Conservation (phyloP, 768 basidiomycete species). For the Suillus brevipes region DNA sequence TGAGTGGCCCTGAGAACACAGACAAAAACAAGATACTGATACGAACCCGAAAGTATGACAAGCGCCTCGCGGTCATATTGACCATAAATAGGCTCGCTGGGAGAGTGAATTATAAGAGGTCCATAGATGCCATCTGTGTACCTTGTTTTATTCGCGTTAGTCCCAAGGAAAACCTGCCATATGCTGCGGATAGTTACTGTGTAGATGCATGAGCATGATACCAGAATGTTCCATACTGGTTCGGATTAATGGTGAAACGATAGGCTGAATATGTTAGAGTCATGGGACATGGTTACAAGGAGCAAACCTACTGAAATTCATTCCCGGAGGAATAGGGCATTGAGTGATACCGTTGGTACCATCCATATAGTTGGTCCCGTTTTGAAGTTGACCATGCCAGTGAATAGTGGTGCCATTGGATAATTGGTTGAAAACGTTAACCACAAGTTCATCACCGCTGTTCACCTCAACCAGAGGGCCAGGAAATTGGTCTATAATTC, state of each 20-base stretch:
- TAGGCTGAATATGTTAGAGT: slow-evolving; percentile 22
- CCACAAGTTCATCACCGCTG: slow-evolving; percentile 34
- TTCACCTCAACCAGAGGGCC: slow-evolving; percentile 37
- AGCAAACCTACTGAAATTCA: slow-evolving; percentile 32
- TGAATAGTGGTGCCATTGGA: slow-evolving; percentile 34
- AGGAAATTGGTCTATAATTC: slow-evolving; percentile 32
- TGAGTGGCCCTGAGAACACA: not conserved
- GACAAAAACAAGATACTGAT: not conserved
- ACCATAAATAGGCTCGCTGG: slow-evolving; percentile 30
- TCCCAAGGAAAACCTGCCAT: slow-evolving; percentile 12
- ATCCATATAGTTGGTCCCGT: slow-evolving; percentile 50
- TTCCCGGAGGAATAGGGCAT: slow-evolving; percentile 54
- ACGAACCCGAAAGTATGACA: slow-evolving; percentile 37
- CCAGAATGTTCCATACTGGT: slow-evolving; percentile 49
- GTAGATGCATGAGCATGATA: slow-evolving; percentile 44
- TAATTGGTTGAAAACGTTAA: slow-evolving; percentile 36
- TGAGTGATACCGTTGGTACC: slow-evolving; percentile 48
- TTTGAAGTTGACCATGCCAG: slow-evolving; percentile 41
- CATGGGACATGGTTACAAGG: not conserved
- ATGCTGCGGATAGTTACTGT: slow-evolving; percentile 15
- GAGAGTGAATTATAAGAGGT: slow-evolving; percentile 46
- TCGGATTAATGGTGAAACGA: slow-evolving; percentile 41
- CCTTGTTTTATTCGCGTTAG: slow-evolving; percentile 20
- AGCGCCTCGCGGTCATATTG: slow-evolving; percentile 42
- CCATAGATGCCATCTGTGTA: slow-evolving; percentile 54